Percentiles rank a stretch among this genome's conserved stretches.
phyloP scores from a whole-genome alignment of 106 monocot species.

The Triglochin maritima region DNA sequence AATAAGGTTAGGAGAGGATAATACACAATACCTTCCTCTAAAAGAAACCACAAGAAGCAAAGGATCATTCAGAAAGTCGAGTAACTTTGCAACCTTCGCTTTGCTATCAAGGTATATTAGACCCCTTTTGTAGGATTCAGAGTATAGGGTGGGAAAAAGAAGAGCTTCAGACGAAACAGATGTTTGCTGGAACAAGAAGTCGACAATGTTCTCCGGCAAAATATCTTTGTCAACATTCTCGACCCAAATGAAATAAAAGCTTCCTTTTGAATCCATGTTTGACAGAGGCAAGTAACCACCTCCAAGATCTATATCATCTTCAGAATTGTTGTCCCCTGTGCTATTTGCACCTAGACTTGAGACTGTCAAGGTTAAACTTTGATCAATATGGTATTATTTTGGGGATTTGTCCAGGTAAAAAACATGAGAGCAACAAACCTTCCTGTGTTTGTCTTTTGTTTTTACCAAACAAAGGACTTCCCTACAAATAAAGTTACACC shows the following conservation, averaged over 20 bases:
- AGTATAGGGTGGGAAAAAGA: neutral
- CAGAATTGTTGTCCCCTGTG: neutral
- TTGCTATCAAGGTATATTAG: neutral
- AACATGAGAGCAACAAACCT: too few species aligned
- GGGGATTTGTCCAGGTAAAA: too few species aligned
- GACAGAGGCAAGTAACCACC: too few species aligned
- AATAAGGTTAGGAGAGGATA: too few species aligned
- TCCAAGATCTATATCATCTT: neutral
- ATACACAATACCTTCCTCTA: constrained; percentile 6
- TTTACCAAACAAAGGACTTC: neutral
- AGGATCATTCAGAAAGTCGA: neutral
- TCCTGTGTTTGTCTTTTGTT: neutral
- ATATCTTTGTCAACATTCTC: constrained; percentile 2
- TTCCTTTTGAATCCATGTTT: neutral
- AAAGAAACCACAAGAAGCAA: neutral
- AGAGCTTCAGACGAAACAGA: neutral
- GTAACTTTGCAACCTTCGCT: neutral
- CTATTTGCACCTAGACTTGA: neutral
- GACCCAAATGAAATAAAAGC: neutral
- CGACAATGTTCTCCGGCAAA: constrained; percentile 1
- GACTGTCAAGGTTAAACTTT: neutral
- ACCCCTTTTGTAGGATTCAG: constrained; percentile 5
- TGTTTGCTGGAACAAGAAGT: constrained; percentile 1
- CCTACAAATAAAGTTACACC: neutral
- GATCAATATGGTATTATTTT: neutral